Conservation (phyloP, 371 early-diverging fungal genomes). For the Rhizopus stolonifer region DNA sequence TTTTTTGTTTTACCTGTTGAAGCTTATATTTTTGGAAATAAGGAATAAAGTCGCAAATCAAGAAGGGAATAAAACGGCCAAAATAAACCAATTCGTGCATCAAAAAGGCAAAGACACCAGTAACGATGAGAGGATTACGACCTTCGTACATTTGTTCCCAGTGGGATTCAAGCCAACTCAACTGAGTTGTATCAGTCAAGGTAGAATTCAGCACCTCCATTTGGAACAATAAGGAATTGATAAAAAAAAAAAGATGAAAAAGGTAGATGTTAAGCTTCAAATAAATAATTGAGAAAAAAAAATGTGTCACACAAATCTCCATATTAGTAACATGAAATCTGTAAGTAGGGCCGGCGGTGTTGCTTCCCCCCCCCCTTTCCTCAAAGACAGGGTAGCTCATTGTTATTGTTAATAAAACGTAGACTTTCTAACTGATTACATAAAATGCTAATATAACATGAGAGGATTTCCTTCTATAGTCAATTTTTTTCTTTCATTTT, state of each 20-base stretch:
- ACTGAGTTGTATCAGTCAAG: constrained; percentile 7
- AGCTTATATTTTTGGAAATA: constrained; percentile 81
- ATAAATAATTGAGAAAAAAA: background rate
- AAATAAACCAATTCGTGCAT: constrained; percentile 82
- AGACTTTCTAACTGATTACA: no score
- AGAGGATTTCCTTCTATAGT: no score
- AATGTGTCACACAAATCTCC: no score
- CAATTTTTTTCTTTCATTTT: no score
- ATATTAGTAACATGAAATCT: no score
- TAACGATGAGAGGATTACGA: constrained; percentile 69
- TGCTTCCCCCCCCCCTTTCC: no score
- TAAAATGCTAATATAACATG: no score
- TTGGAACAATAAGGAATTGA: background rate
- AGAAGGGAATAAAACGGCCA: constrained; percentile 75
- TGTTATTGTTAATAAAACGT: no score
- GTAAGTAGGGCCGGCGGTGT: no score
- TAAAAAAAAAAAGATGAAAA: background rate
- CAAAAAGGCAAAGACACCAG: constrained; percentile 65
- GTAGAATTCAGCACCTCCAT: constrained; percentile 10
- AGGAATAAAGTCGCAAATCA: constrained; percentile 73
- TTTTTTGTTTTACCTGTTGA: constrained; percentile 57
- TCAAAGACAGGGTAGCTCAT: no score
- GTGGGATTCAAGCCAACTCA: constrained; percentile 25
- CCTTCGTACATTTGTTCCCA: constrained; percentile 74
- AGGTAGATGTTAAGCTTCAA: background rate